Evolutionary conservation across 768 basidiomycete species (phyloP), one percentile per base, ranked within the genome.

Genomic region (Tylopilus rubrobrunneus): DNA sequence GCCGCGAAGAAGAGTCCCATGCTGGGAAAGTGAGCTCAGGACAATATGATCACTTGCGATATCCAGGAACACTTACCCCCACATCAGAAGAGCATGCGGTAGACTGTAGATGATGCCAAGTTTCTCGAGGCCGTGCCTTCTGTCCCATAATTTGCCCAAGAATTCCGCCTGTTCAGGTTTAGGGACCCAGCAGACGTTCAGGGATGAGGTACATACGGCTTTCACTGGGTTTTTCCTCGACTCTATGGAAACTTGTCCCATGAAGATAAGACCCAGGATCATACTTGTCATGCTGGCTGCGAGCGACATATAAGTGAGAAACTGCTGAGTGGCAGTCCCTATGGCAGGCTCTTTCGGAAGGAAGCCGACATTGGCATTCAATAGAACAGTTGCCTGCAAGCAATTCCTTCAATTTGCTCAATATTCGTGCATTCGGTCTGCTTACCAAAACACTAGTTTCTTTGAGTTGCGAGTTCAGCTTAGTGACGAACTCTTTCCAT

Each of bases 361-460:
- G 58, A 85, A 83, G 0, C 74, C 78, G 0, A 86, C 79, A 45
- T 84, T 84, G 12, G 79, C 80, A 36, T 78, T 79, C 19, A 86
- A 62, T 17, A 86, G 67, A 4, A 85, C 81, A 1, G 80, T 81
- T 1, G 76, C 77, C 83, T 85, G 41, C 4, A 49, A 17, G 5
- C 19, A 2, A 9, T 21, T 28, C 3, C 11, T 29, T 51, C 11
- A 52, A 10, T 37, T 17, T n/a, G 1, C 7, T 28, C 19, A 19
- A 2, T 7, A 46, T n/a, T 33, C 11, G 1, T 10, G 39, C 14
- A 34, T 12, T 27, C 43, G 9, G 15, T 41, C 11, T 48, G 52
- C 79, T 48, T 52, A 85, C 84, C 51, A 79, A 76, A 25, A 82
- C 75, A 45, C 76, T 78, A 39, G 79, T 75, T 51, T 78, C 77